Conservation (phyloP, 441 rosid genomes). For the Biscutella laevigata region DNA sequence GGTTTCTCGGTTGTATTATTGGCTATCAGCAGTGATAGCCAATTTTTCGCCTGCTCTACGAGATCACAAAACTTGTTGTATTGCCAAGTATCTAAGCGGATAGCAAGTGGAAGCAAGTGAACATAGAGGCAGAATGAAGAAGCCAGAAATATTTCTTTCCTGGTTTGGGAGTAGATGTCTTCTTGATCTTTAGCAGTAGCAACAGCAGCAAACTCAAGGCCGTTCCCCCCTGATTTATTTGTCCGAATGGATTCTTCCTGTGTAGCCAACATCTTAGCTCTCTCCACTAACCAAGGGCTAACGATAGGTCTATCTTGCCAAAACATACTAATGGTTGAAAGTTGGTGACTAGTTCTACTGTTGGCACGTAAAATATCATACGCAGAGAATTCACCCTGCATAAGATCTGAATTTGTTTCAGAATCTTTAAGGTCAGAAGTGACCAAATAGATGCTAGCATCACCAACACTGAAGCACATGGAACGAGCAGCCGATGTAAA, state of each 20-base stretch:
- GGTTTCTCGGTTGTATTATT: conserved; percentile 19
- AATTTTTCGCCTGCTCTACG: conserved; percentile 42
- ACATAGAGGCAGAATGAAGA: conserved; percentile 55
- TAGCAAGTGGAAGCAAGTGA: conserved; percentile 38
- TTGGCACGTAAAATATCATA: conserved; percentile 47
- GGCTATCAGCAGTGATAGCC: conserved; percentile 31
- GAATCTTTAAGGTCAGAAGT: conserved; percentile 33
- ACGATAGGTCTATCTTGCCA: conserved; percentile 72
- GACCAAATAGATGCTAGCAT: conserved; percentile 56
- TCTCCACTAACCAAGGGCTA: conserved; percentile 68
- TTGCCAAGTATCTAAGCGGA: conserved; percentile 44
- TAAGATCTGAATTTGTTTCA: conserved; percentile 24
- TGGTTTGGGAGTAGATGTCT: conserved; percentile 43
- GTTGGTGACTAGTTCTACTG: conserved; percentile 32
- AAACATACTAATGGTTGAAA: conserved; percentile 57
- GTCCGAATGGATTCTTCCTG: conserved; percentile 45
- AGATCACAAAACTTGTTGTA: conserved; percentile 41
- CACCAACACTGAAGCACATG: conserved; percentile 47
- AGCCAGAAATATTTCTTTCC: conserved; percentile 60
- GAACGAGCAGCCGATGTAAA: conserved; percentile 39
- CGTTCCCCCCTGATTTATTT: conserved; percentile 40
- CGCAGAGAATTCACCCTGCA: conserved; percentile 38
- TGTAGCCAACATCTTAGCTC: conserved; percentile 68
- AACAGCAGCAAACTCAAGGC: conserved; percentile 66
- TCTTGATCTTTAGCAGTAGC: conserved; percentile 51